Percentiles rank a stretch among this genome's conserved stretches.
Conservation (phyloP, 495 filamentous ascomycete species). For the Oleoguttula mirabilis region DNA sequence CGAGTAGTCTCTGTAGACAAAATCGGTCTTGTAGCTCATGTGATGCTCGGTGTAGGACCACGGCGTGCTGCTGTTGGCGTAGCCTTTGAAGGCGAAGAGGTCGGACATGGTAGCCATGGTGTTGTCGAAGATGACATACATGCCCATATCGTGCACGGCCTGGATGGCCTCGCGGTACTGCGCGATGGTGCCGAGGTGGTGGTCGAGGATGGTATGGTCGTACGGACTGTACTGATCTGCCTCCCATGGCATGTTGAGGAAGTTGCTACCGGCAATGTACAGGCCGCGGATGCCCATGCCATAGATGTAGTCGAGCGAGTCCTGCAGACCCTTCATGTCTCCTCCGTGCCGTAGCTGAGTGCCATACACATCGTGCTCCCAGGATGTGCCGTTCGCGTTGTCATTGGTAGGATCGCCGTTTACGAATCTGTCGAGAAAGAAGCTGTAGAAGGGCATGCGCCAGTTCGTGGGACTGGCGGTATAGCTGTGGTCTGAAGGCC, state of each 20-base stretch:
- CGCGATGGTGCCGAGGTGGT: constrained; percentile 53
- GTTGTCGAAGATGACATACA: constrained; percentile 64
- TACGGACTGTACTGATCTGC: constrained; percentile 53
- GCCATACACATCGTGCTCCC: constrained; percentile 55
- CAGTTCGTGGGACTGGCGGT: constrained; percentile 51
- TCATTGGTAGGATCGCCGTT: constrained; percentile 65
- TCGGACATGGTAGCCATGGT: constrained; percentile 48
- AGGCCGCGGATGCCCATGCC: constrained; percentile 67
- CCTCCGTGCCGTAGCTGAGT: constrained; percentile 68
- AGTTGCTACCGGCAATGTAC: constrained; percentile 55
- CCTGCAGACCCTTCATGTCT: constrained; percentile 51
- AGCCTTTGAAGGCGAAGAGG: constrained; percentile 37
- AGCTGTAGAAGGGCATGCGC: constrained; percentile 60
- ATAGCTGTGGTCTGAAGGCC: constrained; percentile 41
- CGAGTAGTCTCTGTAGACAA: constrained; percentile 47
- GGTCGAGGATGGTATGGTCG: constrained; percentile 58
- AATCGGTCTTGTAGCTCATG: constrained; percentile 32
- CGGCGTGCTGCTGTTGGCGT: constrained; percentile 34
- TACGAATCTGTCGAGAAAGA: constrained; percentile 59
- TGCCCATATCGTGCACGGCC: constrained; percentile 55
- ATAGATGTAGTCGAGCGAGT: constrained; percentile 61
- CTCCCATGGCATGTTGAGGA: constrained; percentile 64
- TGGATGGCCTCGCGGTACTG: constrained; percentile 52
- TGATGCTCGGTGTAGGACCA: constrained; percentile 35
- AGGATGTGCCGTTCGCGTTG: constrained; percentile 54